Conservation (phyloP, 805 yeast genomes). For the Saturnispora sanitii region DNA sequence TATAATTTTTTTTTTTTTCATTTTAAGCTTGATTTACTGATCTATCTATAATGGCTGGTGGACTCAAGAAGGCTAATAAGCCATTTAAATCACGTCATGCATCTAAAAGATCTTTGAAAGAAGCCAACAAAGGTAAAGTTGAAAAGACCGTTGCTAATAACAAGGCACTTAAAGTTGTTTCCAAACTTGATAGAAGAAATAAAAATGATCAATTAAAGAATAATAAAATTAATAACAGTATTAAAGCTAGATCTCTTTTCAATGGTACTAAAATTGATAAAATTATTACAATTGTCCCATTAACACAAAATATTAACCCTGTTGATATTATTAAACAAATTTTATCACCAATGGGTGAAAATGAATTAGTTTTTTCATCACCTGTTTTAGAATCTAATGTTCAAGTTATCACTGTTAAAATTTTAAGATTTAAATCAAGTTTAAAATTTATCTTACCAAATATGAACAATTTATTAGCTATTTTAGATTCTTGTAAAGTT, state of each 20-base stretch:
- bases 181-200: constrained; percentile 64
- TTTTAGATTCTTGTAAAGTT: constrained; percentile 78
- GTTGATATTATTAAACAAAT: constrained; percentile 44
- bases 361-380: constrained; percentile 25
- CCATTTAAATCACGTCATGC: constrained; percentile 88
- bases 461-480: constrained; percentile 49
- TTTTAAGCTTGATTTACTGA: background rate
- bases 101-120: constrained; percentile 78
- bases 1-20: background rate
- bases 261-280: constrained; percentile 64
- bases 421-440: constrained; percentile 64
- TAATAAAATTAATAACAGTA: constrained; percentile 54
- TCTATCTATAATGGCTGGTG: constrained; percentile 50
- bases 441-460: constrained; percentile 70
- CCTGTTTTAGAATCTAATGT: constrained; percentile 31
- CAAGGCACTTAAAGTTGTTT: constrained; percentile 30
- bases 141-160: constrained; percentile 44
- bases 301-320: constrained; percentile 61
- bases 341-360: constrained; percentile 29
- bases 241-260: constrained; percentile 57
- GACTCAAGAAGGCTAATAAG: constrained; percentile 77
- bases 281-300: constrained; percentile 69
- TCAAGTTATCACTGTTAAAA: constrained; percentile 40
- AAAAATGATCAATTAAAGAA: constrained; percentile 66
- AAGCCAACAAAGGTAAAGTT: constrained; percentile 74